Evolutionary conservation across 2,329 filamentous ascomycete species (phyloP).

Genomic region (Penicillium digitatum): DNA sequence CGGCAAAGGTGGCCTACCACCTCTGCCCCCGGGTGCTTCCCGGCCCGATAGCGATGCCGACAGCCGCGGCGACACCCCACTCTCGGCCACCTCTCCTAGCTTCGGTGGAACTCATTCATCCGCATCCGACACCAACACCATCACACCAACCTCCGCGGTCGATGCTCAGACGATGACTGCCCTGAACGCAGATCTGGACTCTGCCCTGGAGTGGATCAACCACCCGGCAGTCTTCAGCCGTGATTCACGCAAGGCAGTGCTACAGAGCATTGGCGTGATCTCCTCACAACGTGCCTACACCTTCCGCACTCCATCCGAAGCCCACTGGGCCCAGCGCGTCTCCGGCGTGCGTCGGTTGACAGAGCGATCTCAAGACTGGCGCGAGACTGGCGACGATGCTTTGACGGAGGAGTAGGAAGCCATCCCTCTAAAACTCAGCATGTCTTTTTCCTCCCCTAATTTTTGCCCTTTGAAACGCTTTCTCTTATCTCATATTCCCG

Average conservation of each 20-base stretch:
- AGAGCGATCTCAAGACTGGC: constrained; percentile 84
- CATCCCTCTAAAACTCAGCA: neutral
- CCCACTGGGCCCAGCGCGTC: constrained; percentile 81
- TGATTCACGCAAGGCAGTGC: constrained; percentile 89
- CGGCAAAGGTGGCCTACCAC: constrained; percentile 88
- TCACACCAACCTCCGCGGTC: constrained; percentile 64
- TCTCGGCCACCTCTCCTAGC: constrained; percentile 35
- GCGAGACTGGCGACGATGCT: constrained; percentile 76
- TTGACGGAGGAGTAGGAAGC: constrained; percentile 50
- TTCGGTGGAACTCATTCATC: constrained; percentile 35
- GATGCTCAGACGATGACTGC: constrained; percentile 77
- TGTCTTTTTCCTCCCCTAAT: neutral
- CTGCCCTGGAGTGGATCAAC: constrained; percentile 93
- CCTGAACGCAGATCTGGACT: constrained; percentile 84
- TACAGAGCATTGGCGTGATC: constrained; percentile 95
- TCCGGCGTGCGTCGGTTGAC: constrained; percentile 75
- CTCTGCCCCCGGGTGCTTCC: constrained; percentile 60
- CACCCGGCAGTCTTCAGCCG: constrained; percentile 92
- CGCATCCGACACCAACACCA: constrained; percentile 45
- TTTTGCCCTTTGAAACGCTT: neutral
- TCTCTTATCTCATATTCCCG: constrained; percentile 3
- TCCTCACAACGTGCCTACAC: constrained; percentile 91
- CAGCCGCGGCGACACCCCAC: constrained; percentile 38
- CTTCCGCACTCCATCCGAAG: constrained; percentile 84
- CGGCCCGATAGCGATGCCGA: constrained; percentile 44